Percentiles rank a stretch among this genome's conserved stretches.
Evolutionary conservation across 2,329 filamentous ascomycete species (phyloP).

Genomic region (Diaporthe nobilis): DNA sequence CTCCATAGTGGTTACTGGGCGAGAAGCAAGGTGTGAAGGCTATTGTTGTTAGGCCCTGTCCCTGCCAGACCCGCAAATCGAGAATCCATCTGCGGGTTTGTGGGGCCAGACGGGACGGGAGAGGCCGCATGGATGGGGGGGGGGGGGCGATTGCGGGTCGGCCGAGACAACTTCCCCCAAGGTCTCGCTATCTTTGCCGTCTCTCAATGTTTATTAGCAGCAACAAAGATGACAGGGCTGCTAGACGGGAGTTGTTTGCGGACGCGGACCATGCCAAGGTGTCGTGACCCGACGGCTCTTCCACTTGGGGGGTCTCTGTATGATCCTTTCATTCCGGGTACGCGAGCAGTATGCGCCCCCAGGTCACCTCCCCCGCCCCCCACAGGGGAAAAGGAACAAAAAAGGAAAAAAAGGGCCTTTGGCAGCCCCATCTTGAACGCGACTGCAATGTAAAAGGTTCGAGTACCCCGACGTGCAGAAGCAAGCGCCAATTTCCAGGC

Average conservation of each 20-base stretch:
- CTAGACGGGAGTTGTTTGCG: not conserved
- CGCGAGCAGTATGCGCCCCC: not conserved
- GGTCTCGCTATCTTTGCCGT: not conserved
- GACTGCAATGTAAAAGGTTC: not conserved
- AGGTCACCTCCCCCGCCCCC: not conserved
- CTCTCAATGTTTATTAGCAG: not conserved
- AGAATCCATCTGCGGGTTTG: constrained; percentile 7
- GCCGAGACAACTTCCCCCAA: not conserved
- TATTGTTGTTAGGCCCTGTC: not conserved
- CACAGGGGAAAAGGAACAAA: no score
- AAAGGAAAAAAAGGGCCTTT: not conserved
- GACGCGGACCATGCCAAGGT: not conserved
- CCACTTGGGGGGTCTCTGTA: not conserved
- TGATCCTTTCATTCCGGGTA: not conserved
- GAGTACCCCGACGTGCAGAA: not conserved
- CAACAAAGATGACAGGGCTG: not conserved
- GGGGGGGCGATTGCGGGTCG: not conserved
- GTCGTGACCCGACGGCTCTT: not conserved
- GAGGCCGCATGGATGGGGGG: constrained; percentile 11
- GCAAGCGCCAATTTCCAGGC: constrained; percentile 10
- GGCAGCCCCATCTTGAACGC: not conserved
- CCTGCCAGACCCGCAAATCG: not conserved
- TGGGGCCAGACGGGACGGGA: constrained; percentile 29
- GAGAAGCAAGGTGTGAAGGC: not conserved
- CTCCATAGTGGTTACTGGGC: not conserved